Base-by-base conservation (phyloP, 164 flowering plant species). In the Vitis labrusca region DNA sequence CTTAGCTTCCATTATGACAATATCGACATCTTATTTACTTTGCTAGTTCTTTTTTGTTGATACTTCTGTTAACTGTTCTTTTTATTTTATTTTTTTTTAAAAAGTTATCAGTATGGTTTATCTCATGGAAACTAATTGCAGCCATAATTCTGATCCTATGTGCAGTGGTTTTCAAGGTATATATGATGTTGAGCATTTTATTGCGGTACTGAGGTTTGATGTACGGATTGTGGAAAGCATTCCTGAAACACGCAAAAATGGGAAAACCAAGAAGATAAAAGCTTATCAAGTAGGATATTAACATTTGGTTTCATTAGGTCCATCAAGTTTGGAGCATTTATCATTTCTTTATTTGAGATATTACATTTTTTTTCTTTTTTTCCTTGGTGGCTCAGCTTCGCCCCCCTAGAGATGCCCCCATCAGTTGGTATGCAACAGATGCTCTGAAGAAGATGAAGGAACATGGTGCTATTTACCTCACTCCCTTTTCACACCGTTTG, bases 401-500 rank as follows among this genome's bases (percentile, higher is more conserved):
- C 1, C 99, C 98, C 23, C 97, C 97, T 64, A 89, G 99, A 83
- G 99, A 95, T 89, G 97, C 99, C 78, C 86, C 92, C 61, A 74
- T 86, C 16, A 86, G 85, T 82, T 95, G 99, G 99, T 95, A 95
- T 74, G 83, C 84, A 15, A 88, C 89, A 63, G 76, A 17, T 69
- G 97, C 99, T 74, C 75, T 91, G 59, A 74, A 90, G 81, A 87
- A 89, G 79, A 93, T 95, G 98, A 91, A 86, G 83, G 85, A 90
- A 73, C 94, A 93, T 81, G 94, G 97, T 78, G 99, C 98, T 65
- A 90, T 95, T 19, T 93, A 90, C 79, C 91, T 95, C 48, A 93
- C 97, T 53, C 99, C 99, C 54, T 95, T 95, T 78, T 93, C 99
- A 23, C 97, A 95, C 81, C 92, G 99, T 51, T 69, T 95, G 74